phyloP scores from a whole-genome alignment of 2,329 filamentous ascomycete genomes.

The Orbilia javanica region DNA sequence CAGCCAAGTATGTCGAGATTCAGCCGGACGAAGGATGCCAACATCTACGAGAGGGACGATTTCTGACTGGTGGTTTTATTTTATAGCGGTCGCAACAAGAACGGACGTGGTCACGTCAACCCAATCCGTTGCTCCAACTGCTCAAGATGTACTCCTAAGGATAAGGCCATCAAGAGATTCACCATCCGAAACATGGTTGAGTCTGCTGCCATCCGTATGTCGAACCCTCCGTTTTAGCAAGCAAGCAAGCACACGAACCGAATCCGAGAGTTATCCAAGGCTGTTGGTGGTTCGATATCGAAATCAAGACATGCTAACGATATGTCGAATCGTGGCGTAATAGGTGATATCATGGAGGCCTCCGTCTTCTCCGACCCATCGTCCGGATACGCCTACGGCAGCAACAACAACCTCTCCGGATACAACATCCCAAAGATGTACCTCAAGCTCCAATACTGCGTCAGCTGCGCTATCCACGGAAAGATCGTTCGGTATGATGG shows the following conservation, averaged over 20 bases:
- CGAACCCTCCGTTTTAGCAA: conserved; percentile 39
- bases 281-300: not conserved
- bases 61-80: conserved; percentile 38
- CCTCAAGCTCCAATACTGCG: conserved; percentile 99
- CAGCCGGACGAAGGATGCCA: conserved; percentile 8
- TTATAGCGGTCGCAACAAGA: conserved; percentile 96
- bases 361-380: conserved; percentile 81
- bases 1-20: conserved; percentile 74
- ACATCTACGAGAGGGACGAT: conserved; percentile 21
- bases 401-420: conserved; percentile 69
- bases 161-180: conserved; percentile 99
- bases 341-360: conserved; percentile 99
- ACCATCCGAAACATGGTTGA: conserved; percentile 99
- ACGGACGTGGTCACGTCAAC: conserved; percentile 99
- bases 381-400: conserved; percentile 38
- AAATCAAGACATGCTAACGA: conserved; percentile 4
- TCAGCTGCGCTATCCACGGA: conserved; percentile 99
- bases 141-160: conserved; percentile 90
- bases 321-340: not conserved
- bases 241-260: not conserved
- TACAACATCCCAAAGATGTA: conserved; percentile 99
- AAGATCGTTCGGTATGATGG: conserved; percentile 99
- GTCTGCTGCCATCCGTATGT: conserved; percentile 99
- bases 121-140: conserved; percentile 94
- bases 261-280: not conserved